A percentile compares a stretch with the other conserved stretches of the same genome.
Conservation (phyloP, 768 basidiomycete species). For the Hysterangium stoloniferum region DNA sequence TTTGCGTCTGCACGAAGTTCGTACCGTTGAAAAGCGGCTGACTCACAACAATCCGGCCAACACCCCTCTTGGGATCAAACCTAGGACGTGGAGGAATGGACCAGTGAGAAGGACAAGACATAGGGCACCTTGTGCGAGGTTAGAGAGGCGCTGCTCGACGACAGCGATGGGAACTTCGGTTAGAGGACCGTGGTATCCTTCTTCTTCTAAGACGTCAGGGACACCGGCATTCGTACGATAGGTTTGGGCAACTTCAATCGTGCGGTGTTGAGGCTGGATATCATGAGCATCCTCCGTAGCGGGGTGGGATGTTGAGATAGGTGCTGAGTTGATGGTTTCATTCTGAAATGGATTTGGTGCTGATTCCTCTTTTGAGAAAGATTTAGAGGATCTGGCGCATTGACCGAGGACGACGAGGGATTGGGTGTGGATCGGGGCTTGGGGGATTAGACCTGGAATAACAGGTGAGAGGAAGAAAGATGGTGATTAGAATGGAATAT, state of each 20-base stretch:
- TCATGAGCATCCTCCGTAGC: too few relatives aligned
- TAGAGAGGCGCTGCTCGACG: slow-evolving; percentile 90
- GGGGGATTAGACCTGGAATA: slow-evolving; percentile 57
- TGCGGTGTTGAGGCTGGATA: neutral
- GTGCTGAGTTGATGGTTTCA: neutral
- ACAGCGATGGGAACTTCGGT: slow-evolving; percentile 59
- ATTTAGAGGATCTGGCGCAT: slow-evolving; percentile 27
- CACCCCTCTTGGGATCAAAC: slow-evolving; percentile 65
- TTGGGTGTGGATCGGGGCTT: slow-evolving; percentile 89
- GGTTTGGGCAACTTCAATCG: neutral
- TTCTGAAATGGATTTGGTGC: neutral
- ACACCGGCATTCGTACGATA: neutral
- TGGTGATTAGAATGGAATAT: slow-evolving; percentile 31
- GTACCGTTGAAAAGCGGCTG: neutral
- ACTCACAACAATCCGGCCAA: slow-evolving; percentile 83
- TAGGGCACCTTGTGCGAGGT: slow-evolving; percentile 74
- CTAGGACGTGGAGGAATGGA: slow-evolving; percentile 74
- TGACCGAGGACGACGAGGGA: slow-evolving; percentile 67
- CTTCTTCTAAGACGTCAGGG: neutral
- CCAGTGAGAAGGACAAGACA: slow-evolving; percentile 74
- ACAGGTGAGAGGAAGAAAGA: neutral
- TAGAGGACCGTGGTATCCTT: neutral
- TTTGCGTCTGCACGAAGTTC: slow-evolving; percentile 2
- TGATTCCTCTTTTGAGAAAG: slow-evolving; percentile 7
- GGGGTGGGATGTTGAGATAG: neutral